A percentile compares a stretch with the other conserved stretches of the same genome.
Evolutionary conservation across 1,284 basidiomycete genomes (phyloP).

Genomic region (Irpex sp.): DNA sequence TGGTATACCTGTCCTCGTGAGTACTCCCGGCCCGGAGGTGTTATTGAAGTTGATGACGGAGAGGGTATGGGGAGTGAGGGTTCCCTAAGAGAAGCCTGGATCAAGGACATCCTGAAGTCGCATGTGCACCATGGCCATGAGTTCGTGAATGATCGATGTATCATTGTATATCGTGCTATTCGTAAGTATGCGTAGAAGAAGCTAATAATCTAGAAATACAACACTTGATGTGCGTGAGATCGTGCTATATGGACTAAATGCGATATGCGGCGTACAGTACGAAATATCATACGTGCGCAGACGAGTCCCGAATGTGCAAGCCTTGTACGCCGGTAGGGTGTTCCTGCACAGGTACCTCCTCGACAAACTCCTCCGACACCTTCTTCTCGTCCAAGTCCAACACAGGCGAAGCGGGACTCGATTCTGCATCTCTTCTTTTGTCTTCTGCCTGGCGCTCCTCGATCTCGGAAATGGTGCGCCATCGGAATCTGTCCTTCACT

Average conservation of each 20-base stretch:
- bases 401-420: conserved; percentile 10
- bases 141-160: too few species aligned
- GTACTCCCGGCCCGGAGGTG: conserved; percentile 53
- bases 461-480: conserved; percentile 45
- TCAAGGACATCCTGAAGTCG: not conserved
- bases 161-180: too few species aligned
- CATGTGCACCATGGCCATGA: too few species aligned
- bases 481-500: conserved; percentile 43
- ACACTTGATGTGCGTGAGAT: not conserved
- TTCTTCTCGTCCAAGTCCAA: conserved; percentile 23
- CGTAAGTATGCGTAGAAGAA: too few species aligned
- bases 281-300: not conserved
- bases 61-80: conserved; percentile 53
- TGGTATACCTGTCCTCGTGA: conserved; percentile 50
- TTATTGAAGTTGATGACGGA: conserved; percentile 46
- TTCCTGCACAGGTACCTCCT: not conserved
- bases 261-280: not conserved
- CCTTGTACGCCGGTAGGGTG: not conserved
- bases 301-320: not conserved
- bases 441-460: conserved; percentile 17
- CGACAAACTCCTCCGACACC: not conserved
- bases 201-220: not conserved
- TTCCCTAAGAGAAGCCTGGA: not conserved
- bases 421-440: conserved; percentile 12
- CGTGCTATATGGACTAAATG: not conserved